Percentiles rank a stretch among this genome's conserved stretches.
These are phyloP conservation scores for Oryza punctata DNA, from an alignment of 176 grass and related monocot genomes.

Conservation along the genomic window DNA sequence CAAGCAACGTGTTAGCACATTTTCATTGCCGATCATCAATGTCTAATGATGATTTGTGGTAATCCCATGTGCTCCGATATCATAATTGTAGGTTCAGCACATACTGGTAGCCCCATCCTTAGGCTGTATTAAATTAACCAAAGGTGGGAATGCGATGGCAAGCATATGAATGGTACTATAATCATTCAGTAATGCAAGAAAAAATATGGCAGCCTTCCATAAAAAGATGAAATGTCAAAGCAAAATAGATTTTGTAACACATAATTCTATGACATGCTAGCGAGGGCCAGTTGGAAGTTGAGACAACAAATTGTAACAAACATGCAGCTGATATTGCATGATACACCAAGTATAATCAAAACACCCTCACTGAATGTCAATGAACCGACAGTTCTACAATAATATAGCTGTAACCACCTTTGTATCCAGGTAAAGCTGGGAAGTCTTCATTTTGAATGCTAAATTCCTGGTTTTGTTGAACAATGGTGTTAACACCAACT, in stretches of 20 bases:
- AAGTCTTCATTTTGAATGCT: conserved; percentile 99
- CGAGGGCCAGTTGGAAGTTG: conserved; percentile 8
- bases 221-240: conserved; percentile 10
- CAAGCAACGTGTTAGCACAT: not conserved
- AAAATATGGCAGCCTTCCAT: not conserved
- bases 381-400: conserved; percentile 37
- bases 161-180: not conserved
- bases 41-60: not conserved
- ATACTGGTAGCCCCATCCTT: not conserved
- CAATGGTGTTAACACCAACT: conserved; percentile 79
- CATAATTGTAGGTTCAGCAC: not conserved
- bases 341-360: conserved; percentile 25
- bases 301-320: conserved; percentile 9
- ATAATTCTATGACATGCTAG: not conserved
- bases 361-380: conserved; percentile 34
- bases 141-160: not conserved
- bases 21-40: not conserved
- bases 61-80: not conserved
- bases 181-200: conserved; percentile 14
- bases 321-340: conserved; percentile 28
- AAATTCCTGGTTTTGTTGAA: conserved; percentile 94
- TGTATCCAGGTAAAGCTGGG: conserved; percentile 91
- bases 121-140: not conserved
- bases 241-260: conserved; percentile 13
- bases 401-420: conserved; percentile 66